Conservation (phyloP, 2,329 filamentous ascomycete genomes). For the Leptodontidium sp. region DNA sequence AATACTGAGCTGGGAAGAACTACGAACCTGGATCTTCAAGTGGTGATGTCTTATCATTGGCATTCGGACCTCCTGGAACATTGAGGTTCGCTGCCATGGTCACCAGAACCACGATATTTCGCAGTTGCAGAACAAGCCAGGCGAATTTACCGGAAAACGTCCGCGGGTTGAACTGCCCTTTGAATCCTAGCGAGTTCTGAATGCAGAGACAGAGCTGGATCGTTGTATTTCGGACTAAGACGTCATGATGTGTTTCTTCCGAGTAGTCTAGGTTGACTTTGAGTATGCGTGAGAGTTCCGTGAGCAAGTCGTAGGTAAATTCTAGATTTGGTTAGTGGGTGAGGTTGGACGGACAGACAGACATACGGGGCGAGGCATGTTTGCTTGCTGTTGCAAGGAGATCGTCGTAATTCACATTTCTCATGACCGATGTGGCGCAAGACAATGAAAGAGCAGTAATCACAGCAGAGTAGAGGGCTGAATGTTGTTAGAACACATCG, state of each 20-base stretch:
- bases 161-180: constrained; percentile 66
- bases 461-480: constrained; percentile 64
- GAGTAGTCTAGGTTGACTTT: constrained; percentile 84
- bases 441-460: constrained; percentile 67
- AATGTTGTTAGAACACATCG: constrained; percentile 33
- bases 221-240: constrained; percentile 74
- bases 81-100: constrained; percentile 65
- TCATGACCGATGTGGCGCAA: constrained; percentile 57
- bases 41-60: constrained; percentile 63
- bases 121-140: constrained; percentile 76
- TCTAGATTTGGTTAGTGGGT: constrained; percentile 50
- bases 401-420: constrained; percentile 69
- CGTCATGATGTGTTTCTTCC: constrained; percentile 74
- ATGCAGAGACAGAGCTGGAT: constrained; percentile 82
- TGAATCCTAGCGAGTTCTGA: constrained; percentile 79
- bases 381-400: constrained; percentile 69
- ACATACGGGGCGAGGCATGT: constrained; percentile 43
- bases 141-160: constrained; percentile 77
- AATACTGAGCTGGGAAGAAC: not conserved
- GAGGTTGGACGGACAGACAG: not conserved
- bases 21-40: constrained; percentile 68
- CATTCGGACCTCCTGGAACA: constrained; percentile 55
- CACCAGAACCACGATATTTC: constrained; percentile 73
- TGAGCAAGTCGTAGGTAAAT: constrained; percentile 69
- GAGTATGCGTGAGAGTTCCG: constrained; percentile 72